phyloP scores from a whole-genome alignment of 805 yeast genomes.

The Wickerhamiella domercqiae region DNA sequence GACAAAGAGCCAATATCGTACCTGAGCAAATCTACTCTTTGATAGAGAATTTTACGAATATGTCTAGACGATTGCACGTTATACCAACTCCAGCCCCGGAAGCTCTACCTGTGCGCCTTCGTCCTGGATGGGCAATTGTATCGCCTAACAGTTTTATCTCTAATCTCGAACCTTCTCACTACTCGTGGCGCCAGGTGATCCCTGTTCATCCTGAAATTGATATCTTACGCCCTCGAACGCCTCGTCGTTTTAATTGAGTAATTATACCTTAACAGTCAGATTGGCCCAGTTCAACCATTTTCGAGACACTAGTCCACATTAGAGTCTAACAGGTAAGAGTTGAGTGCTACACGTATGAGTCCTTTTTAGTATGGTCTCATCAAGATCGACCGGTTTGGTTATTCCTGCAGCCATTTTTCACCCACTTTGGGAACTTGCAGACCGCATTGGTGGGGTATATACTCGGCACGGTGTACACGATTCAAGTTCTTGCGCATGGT shows the following conservation, averaged over 20 bases:
- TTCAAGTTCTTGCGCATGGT: constrained; percentile 81
- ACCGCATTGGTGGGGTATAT: constrained; percentile 66
- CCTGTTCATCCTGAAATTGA: constrained; percentile 66
- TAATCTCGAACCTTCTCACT: constrained; percentile 42
- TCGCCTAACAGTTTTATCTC: constrained; percentile 69
- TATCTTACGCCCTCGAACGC: constrained; percentile 69
- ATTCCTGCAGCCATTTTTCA: constrained; percentile 21
- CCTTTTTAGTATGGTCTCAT: too few relatives aligned
- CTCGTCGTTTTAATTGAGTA: too few relatives aligned
- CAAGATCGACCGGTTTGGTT: too few relatives aligned
- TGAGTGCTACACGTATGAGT: too few relatives aligned
- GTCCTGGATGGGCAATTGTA: constrained; percentile 86
- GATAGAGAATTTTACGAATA: constrained; percentile 77
- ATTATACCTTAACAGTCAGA: too few relatives aligned
- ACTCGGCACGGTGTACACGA: constrained; percentile 68
- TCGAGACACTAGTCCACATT: too few relatives aligned
- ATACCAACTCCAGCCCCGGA: constrained; percentile 46
- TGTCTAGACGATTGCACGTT: constrained; percentile 70
- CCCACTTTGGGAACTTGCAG: constrained; percentile 29
- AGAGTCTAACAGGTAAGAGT: too few relatives aligned
- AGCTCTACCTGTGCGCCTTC: constrained; percentile 47
- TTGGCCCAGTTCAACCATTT: too few relatives aligned
- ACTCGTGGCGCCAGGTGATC: constrained; percentile 28
- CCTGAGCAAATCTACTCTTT: constrained; percentile 68
- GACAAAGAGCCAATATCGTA: constrained; percentile 27